Base-by-base conservation (phyloP, 2,329 filamentous ascomycete genomes). In the Aquanectria penicillioides region DNA sequence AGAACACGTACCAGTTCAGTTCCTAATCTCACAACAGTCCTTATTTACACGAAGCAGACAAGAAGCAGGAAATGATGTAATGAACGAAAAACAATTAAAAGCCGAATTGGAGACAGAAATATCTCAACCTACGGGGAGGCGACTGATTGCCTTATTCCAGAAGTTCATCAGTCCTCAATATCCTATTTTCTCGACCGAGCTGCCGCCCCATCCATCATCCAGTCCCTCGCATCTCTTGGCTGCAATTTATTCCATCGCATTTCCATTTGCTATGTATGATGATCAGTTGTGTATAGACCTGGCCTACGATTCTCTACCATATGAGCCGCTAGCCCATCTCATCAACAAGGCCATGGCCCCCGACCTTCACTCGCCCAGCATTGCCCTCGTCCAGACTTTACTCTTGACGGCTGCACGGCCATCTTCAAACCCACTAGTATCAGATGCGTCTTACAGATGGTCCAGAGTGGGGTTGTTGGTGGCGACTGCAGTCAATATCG, bases 211-310 rank as follows among this genome's bases (percentile, higher is more conserved):
- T 33, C 53, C 61, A 12, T 37, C 23, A 15, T 46, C 36, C 6
- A 37, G 26, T 3, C 46, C 63, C 0, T 12, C 56, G 0, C 46
- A 56, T 40, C 44, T 64, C 0, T 44, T 64, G 5, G 63, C 65
- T 2, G 65, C 65, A 10, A 49, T 61, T 4, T 67, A 67, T 18
- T 54, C 59, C 5, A 59, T 66, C 7, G 37, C 61, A 5, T 56
- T 64, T 22, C 63, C 63, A 4, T 67, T 68, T 10, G 62, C 55
- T 3, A 59, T 62, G 13, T 54, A 66, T 12, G 65, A 68, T 17
- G 64, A 68, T 18, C 57, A 61, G 15, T 48, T 68, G 0, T 66
- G 62, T 22, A 66, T 68, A 28, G 65, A 68, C 38, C 34, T 68
- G 6, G 62, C 64, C 2, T 68, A 68, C 15, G 62, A 68, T 12